phyloP scores from a whole-genome alignment of 139 green algal genomes.

The Tetradesmus lagerheimii region DNA sequence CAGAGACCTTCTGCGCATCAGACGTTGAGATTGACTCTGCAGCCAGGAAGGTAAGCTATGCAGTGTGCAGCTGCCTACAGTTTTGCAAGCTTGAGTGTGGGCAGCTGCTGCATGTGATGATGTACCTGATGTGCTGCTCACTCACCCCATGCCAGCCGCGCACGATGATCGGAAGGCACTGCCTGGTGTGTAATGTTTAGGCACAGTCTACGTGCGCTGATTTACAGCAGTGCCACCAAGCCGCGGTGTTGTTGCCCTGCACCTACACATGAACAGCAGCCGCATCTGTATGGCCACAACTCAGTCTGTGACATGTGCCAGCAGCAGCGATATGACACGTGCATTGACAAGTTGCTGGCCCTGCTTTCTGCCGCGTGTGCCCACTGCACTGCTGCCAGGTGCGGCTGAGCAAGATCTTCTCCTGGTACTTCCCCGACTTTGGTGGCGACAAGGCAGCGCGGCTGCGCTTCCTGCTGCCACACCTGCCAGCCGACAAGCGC shows the following conservation, averaged over 20 bases:
- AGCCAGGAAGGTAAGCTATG: neutral
- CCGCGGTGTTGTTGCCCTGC: too few relatives aligned
- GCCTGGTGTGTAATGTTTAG: too few relatives aligned
- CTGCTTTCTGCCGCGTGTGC: neutral
- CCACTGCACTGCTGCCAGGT: slow-evolving; percentile 54
- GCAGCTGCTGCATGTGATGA: too few relatives aligned
- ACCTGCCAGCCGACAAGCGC: slow-evolving; percentile 50
- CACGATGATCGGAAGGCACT: too few relatives aligned
- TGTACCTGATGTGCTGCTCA: neutral
- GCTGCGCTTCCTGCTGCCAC: slow-evolving; percentile 64
- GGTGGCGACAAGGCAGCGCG: slow-evolving; percentile 63
- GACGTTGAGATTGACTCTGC: slow-evolving; percentile 58
- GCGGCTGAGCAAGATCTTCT: slow-evolving; percentile 89
- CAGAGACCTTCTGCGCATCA: slow-evolving; percentile 71
- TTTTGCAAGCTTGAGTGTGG: neutral
- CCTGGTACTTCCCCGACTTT: slow-evolving; percentile 92
- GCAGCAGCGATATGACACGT: neutral
- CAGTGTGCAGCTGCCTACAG: too few relatives aligned
- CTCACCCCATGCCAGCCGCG: too few relatives aligned
- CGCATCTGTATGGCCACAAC: neutral
- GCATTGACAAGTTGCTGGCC: neutral
- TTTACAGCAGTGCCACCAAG: neutral
- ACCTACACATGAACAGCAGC: too few relatives aligned
- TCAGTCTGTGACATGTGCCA: neutral
- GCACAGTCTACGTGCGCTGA: too few relatives aligned